A percentile compares a stretch with the other conserved stretches of the same genome.
Conservation (phyloP, 1,284 basidiomycete genomes). For the Sporisorium reilianum region DNA sequence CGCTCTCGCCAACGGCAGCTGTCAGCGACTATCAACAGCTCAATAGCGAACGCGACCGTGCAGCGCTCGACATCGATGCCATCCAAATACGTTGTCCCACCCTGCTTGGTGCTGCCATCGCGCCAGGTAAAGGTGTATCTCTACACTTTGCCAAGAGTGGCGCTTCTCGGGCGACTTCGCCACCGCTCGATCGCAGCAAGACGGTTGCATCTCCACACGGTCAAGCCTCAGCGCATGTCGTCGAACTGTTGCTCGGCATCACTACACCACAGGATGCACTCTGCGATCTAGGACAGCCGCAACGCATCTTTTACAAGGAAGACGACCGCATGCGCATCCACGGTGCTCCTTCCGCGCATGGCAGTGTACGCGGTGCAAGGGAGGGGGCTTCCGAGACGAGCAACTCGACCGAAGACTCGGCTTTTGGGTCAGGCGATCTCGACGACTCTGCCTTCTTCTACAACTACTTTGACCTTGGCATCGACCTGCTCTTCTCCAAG, state of each 20-base stretch:
- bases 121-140: conserved; percentile 21
- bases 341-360: conserved; percentile 9
- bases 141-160: conserved; percentile 31
- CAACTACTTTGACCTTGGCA: conserved; percentile 57
- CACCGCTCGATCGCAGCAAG: conserved; percentile 2
- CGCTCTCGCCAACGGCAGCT: conserved; percentile 32
- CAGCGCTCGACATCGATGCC: conserved; percentile 39
- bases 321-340: conserved; percentile 54
- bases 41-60: conserved; percentile 39
- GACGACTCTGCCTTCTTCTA: conserved; percentile 51
- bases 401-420: conserved; percentile 21
- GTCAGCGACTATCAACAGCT: conserved; percentile 26
- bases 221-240: not conserved
- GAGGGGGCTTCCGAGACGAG: conserved; percentile 19
- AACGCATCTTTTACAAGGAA: conserved; percentile 52
- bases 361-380: not conserved
- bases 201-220: conserved; percentile 1
- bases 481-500: conserved; percentile 48
- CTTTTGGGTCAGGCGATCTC: conserved; percentile 9
- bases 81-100: conserved; percentile 36
- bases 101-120: conserved; percentile 26
- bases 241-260: conserved; percentile 37
- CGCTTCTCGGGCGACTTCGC: conserved; percentile 12
- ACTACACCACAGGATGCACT: conserved; percentile 52
- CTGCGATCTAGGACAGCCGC: conserved; percentile 43